Evolutionary conservation across 345 rosid genomes (phyloP).

Genomic region (Salix koriyanagi): DNA sequence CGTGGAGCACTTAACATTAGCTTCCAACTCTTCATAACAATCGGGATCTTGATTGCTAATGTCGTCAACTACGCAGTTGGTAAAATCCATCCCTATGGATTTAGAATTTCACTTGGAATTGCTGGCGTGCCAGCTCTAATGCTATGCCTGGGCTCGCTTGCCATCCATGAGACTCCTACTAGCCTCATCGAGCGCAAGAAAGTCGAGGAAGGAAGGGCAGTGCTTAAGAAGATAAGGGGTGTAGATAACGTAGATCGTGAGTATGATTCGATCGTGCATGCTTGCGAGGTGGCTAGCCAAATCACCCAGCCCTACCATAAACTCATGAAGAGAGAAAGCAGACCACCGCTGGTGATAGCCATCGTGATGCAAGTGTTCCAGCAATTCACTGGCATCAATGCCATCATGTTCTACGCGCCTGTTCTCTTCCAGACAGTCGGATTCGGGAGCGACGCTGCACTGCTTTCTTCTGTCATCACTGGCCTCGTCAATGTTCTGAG

Average conservation of each 20-base stretch:
- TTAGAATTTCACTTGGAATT: constrained; percentile 65
- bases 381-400: constrained; percentile 68
- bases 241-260: constrained; percentile 40
- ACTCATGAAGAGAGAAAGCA: constrained; percentile 29
- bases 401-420: constrained; percentile 52
- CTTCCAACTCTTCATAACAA: constrained; percentile 71
- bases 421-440: constrained; percentile 55
- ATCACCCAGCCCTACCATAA: constrained; percentile 42
- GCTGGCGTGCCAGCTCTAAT: constrained; percentile 56
- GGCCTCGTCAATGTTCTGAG: constrained; percentile 23
- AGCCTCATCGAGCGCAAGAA: constrained; percentile 58
- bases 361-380: constrained; percentile 55
- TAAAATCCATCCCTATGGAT: constrained; percentile 35
- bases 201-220: constrained; percentile 20
- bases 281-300: constrained; percentile 37
- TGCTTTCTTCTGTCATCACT: constrained; percentile 45
- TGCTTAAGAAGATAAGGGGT: constrained; percentile 52
- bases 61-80: constrained; percentile 38
- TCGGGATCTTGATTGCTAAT: constrained; percentile 61
- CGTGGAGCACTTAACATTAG: constrained; percentile 64
- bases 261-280: constrained; percentile 36
- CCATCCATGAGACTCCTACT: constrained; percentile 59
- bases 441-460: constrained; percentile 32
- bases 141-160: constrained; percentile 48
- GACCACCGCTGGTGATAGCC: constrained; percentile 47